Conservation (phyloP, 164 flowering plant genomes). For the Kalanchoe fedtschenkoi region DNA sequence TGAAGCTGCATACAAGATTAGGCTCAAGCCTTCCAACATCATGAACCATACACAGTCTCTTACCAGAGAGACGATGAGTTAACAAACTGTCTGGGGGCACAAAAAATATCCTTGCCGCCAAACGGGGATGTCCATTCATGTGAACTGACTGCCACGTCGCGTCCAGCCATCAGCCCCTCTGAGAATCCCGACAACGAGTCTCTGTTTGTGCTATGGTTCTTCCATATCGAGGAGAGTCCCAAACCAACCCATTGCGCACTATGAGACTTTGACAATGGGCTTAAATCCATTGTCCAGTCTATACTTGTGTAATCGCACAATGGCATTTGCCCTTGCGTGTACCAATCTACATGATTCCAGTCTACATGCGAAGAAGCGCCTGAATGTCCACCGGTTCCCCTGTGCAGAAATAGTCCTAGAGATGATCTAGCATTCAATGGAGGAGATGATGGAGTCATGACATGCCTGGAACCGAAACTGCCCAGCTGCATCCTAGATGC, state of each 20-base stretch:
- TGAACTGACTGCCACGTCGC: too few species aligned
- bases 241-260: conserved; percentile 30
- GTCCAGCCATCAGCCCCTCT: conserved; percentile 10
- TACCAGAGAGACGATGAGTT: conserved; percentile 49
- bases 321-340: conserved; percentile 29
- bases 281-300: conserved; percentile 64
- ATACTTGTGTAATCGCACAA: conserved; percentile 57
- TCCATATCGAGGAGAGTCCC: conserved; percentile 41
- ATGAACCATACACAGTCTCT: background rate
- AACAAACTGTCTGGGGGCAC: conserved; percentile 56
- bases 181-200: conserved; percentile 16
- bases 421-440: conserved; percentile 44
- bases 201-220: conserved; percentile 7
- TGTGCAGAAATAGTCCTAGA: conserved; percentile 54
- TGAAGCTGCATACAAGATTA: background rate
- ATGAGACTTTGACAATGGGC: conserved; percentile 18
- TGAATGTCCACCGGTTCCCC: conserved; percentile 39
- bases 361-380: conserved; percentile 54
- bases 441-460: conserved; percentile 15
- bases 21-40: too few species aligned
- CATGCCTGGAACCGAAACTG: conserved; percentile 21
- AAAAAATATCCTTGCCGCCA: conserved; percentile 55
- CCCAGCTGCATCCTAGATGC: conserved; percentile 13
- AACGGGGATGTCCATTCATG: conserved; percentile 72
- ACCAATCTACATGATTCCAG: conserved; percentile 28